Conservation (phyloP, 495 filamentous ascomycete genomes). For the Chaetomium tenue region DNA sequence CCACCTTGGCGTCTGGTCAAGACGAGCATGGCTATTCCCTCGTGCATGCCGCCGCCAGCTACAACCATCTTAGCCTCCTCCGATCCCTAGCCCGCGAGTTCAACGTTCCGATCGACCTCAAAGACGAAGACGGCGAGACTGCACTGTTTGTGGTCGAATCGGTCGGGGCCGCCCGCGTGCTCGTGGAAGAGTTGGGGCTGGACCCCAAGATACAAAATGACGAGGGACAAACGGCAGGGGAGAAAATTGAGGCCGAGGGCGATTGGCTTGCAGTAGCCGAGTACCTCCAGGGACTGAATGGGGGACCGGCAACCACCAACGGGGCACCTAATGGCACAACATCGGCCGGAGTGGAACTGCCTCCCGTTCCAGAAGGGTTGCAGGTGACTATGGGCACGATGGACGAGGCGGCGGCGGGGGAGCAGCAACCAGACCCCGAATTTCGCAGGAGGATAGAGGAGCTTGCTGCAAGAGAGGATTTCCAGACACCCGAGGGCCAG, state of each 20-base stretch:
- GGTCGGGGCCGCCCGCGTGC: constrained; percentile 66
- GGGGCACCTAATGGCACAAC: constrained; percentile 20
- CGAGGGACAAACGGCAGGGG: constrained; percentile 66
- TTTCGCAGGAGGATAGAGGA: constrained; percentile 74
- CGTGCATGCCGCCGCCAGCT: constrained; percentile 87
- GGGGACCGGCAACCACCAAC: constrained; percentile 29
- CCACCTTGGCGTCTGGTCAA: constrained; percentile 63
- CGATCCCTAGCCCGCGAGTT: constrained; percentile 74
- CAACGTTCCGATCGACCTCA: constrained; percentile 71
- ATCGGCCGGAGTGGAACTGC: constrained; percentile 26
- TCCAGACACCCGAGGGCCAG: constrained; percentile 68
- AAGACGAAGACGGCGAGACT: constrained; percentile 87
- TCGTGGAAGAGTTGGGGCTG: constrained; percentile 78
- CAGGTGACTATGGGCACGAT: constrained; percentile 65
- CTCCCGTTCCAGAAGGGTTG: constrained; percentile 64
- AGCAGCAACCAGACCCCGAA: constrained; percentile 62
- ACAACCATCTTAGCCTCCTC: constrained; percentile 79
- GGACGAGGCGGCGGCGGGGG: constrained; percentile 57
- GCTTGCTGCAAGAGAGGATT: constrained; percentile 68
- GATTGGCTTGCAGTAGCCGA: constrained; percentile 66
- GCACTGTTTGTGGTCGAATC: constrained; percentile 83
- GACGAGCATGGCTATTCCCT: constrained; percentile 88
- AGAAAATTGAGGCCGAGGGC: constrained; percentile 68
- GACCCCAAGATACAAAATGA: constrained; percentile 60
- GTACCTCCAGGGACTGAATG: constrained; percentile 58